Base-by-base conservation (phyloP, 257 asterid genomes). In the Dorcoceras hygrometricum region DNA sequence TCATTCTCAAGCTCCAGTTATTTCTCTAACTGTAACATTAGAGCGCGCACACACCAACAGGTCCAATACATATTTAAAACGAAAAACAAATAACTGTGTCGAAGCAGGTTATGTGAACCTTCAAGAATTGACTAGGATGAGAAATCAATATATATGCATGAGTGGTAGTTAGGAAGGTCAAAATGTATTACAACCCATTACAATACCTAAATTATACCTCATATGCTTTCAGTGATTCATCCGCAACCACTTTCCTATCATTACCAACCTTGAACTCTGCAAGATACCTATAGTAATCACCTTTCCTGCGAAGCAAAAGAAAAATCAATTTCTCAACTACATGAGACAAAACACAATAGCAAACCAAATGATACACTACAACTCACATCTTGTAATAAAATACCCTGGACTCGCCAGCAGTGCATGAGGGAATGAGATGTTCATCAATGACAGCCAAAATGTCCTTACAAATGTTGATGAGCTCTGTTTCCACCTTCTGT, bases 321-420 rank as follows among this genome's bases (percentile, higher is more conserved):
- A 39, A 66, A 72, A 8, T 66, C 48, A 71, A 61, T 58, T 59
- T 14, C 46, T 62, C 31, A 66, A 27, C 50, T 58, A 29, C 70
- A 56, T 46, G 54, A 46, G 7, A 46, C 18, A 4, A n/a, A 4
- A 8, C 16, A 70, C 64, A 60, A 39, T 57, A 9, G 39, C 34
- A 65, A 69, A 58, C 28, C 14, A 19, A 57, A 63, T 3, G 14
- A 20, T 46, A 36, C n/a, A 29, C 6, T 60, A 6, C 50, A 57
- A 59, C 91, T 84, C 75, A 90, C 96, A 90, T 90, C 79, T 90
- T 90, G 78, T 88, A 74, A 83, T 83, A 90, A 76, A 90, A 90
- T 81, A 90, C 97, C 14, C 86, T 78, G 32, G 96, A 87, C 76
- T 90, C 97, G 43, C 96, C 96, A 50, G 89, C 84, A 0, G 85